These are phyloP conservation scores for Zasmidium cellare DNA, from an alignment of 2,329 filamentous ascomycete genomes.

Conservation along the genomic window DNA sequence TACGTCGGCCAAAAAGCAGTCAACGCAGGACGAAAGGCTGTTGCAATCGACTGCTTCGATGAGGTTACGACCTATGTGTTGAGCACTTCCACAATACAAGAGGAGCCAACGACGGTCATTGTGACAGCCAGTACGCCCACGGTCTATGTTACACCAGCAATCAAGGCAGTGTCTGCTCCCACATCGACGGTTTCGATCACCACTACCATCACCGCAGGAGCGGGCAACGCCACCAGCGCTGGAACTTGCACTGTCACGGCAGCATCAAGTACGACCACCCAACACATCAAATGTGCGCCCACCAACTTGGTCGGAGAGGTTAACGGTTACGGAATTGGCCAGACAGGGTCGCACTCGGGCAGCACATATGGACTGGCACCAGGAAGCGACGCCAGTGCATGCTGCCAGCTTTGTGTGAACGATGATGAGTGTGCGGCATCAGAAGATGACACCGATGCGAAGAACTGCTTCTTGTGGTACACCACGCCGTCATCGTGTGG, in stretches of 20 bases:
- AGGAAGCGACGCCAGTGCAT: conserved; percentile 27
- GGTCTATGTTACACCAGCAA: conserved; percentile 16
- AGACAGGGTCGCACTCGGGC: conserved; percentile 20
- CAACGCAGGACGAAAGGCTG: conserved; percentile 14
- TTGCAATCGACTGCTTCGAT: conserved; percentile 27
- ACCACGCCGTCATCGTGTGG: conserved; percentile 25
- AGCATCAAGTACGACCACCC: conserved; percentile 27
- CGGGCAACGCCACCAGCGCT: conserved; percentile 3
- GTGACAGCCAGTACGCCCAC: conserved; percentile 24
- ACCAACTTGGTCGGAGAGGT: conserved; percentile 27
- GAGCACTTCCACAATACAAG: conserved; percentile 17
- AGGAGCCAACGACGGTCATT: conserved; percentile 21
- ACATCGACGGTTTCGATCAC: conserved; percentile 21
- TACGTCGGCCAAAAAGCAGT: conserved; percentile 19
- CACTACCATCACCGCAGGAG: conserved; percentile 13
- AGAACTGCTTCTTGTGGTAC: conserved; percentile 31
- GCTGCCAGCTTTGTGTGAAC: conserved; percentile 29
- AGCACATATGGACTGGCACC: conserved; percentile 26
- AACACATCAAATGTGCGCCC: conserved; percentile 30
- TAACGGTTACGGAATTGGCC: conserved; percentile 26
- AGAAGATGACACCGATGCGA: conserved; percentile 26
- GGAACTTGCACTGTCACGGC: conserved; percentile 25
- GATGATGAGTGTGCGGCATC: conserved; percentile 23
- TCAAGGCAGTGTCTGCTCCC: conserved; percentile 10
- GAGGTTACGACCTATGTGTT: conserved; percentile 25